Percentiles rank a stretch among this genome's conserved stretches.
phyloP scores from a whole-genome alignment of 2,329 filamentous ascomycete genomes.

The Sphaerulina vaccinii region DNA sequence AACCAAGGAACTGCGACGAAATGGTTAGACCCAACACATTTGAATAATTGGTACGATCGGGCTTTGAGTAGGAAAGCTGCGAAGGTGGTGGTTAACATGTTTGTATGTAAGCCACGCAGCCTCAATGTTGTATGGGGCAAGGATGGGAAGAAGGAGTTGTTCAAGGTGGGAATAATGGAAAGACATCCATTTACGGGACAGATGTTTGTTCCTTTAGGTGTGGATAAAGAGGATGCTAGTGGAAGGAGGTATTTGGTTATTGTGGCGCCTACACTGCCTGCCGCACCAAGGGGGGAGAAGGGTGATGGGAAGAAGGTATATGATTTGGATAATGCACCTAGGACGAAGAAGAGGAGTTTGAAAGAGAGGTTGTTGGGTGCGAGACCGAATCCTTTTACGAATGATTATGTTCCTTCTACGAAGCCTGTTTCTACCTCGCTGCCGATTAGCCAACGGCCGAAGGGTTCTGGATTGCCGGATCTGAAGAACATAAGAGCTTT shows the following conservation, averaged over 20 bases:
- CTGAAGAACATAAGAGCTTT: constrained; percentile 70
- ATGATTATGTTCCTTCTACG: constrained; percentile 42
- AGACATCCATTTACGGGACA: constrained; percentile 92
- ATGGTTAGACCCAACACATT: constrained; percentile 74
- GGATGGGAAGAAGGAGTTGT: constrained; percentile 40
- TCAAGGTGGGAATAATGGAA: constrained; percentile 75
- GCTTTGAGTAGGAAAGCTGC: constrained; percentile 59
- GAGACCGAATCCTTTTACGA: constrained; percentile 51
- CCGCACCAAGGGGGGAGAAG: constrained; percentile 25
- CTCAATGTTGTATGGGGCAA: constrained; percentile 43
- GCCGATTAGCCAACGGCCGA: constrained; percentile 28
- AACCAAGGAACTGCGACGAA: constrained; percentile 91
- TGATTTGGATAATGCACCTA: constrained; percentile 44
- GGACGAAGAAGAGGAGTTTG: constrained; percentile 30
- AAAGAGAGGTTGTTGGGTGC: constrained; percentile 45
- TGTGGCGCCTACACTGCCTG: constrained; percentile 73
- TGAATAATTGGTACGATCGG: constrained; percentile 68
- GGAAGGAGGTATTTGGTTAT: constrained; percentile 72
- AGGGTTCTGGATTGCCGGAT: constrained; percentile 66
- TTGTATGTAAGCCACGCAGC: constrained; percentile 78
- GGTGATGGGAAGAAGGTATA: constrained; percentile 22
- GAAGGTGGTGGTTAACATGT: constrained; percentile 77
- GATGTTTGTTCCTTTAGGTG: constrained; percentile 78
- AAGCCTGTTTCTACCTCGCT: constrained; percentile 20
- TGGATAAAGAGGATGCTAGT: constrained; percentile 46